Conservation (phyloP, 2,329 filamentous ascomycete species). For the Verticillium alfalfae region DNA sequence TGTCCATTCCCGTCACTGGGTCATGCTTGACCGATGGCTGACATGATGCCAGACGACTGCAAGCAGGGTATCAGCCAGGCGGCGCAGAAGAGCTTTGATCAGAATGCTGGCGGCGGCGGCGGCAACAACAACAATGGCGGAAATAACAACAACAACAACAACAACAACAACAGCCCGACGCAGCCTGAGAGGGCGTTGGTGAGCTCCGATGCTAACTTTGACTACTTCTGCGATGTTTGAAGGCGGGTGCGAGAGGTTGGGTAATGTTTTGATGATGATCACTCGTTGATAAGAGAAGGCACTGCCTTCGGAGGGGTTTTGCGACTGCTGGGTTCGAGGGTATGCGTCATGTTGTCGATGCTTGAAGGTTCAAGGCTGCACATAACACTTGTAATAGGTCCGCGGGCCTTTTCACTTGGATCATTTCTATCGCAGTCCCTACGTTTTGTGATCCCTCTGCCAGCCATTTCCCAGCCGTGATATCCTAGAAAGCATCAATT, state of each 20-base stretch:
- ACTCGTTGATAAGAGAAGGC: not conserved
- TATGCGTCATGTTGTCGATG: no score
- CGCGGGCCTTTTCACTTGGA: no score
- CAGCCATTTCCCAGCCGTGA: not conserved
- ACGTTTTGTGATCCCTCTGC: not conserved
- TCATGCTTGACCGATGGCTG: not conserved
- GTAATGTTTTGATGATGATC: not conserved
- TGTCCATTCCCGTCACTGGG: not conserved
- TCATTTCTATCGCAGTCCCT: not conserved
- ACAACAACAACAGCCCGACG: slow-evolving; percentile 9
- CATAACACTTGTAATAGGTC: no score
- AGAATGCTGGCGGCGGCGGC: slow-evolving; percentile 6
- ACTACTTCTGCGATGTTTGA: slow-evolving; percentile 39
- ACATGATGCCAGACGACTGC: slow-evolving; percentile 27
- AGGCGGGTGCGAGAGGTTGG: not conserved
- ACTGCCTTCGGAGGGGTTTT: not conserved
- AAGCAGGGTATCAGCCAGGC: slow-evolving; percentile 19
- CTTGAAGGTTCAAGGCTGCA: no score
- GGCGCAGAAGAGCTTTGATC: slow-evolving; percentile 12
- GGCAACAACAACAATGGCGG: not conserved
- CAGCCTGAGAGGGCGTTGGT: slow-evolving; percentile 23
- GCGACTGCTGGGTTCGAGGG: no score
- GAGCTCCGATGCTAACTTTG: slow-evolving; percentile 35
- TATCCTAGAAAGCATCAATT: not conserved
- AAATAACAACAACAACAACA: slow-evolving; percentile 3